Evolutionary conservation across 768 basidiomycete genomes (phyloP), one percentile per base, ranked within the genome.

Genomic region (Paxillus ammoniavirescens): DNA sequence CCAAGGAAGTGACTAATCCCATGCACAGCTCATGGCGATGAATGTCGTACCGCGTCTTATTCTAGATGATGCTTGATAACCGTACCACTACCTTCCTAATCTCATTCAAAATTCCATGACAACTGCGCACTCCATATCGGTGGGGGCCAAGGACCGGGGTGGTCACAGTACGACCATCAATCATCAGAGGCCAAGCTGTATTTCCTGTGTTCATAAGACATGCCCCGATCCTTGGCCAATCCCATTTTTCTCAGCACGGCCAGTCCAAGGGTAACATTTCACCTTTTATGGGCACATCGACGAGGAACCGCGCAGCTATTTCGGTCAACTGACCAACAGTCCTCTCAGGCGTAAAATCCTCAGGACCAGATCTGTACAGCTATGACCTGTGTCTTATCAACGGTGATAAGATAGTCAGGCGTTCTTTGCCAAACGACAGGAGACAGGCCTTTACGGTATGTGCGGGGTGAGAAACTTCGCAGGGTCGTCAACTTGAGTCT

Each of bases 11-110:
- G 31, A n/a, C 54, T 36, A 35, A 41, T 47, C 41, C 50, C 31
- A 49, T 50, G 31, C 45, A 18, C 61, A 96, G 91, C 72, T 97
- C 63, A 93, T 96, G 91, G 93, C 93, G 9, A 97, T 97, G 94
- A 96, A 96, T 66, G 86, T 96, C 42, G 88, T 96, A 15, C 94
- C 94, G 47, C 87, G 93, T 33, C 76, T 96, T 45, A 77, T 94
- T 49, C 78, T 97, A 51, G 93, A 91, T 63, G 93, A 93, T 71
- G 89, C 87, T 35, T 77, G 65, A 75, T 46, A 47, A 49, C 13
- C 26, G 31, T 55, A 43, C 52, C 57, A 49, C 2, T 36, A 40
- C 21, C 26, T 4, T 7, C 21, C 15, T 36, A 26, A 41, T 42
- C 37, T 18, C 17, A 17, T 53, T 30, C 28, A 28, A 23, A 40